Evolutionary conservation across 148 eudicot genomes (phyloP), one percentile per base, ranked within the genome.

Genomic region (Camellia japonica): DNA sequence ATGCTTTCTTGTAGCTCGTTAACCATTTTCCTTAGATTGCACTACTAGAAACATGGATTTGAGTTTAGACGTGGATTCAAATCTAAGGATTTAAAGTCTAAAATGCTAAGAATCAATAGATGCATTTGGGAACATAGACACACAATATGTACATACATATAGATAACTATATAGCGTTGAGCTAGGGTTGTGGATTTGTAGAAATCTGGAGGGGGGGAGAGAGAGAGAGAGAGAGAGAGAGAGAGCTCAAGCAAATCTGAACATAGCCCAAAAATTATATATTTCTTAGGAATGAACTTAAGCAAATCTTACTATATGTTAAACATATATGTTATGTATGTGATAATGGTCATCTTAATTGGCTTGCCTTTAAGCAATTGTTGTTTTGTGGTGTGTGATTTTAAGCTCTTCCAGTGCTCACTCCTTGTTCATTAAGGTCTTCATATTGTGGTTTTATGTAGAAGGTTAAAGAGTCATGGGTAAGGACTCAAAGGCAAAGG

Each of bases 401-500:
- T 15, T 58, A 14, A 38, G 51, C n/a, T 70, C 20, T 55, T 75
- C 20, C 44, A 8, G 18, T 54, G 23, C 44, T 78, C 19, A n/a
- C 41, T 23, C 55, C 59, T 78, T 56, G 18, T 10, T 69, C 19
- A 55, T 44, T 68, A 10, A 58, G 51, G 43, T 41, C 66, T 66
- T 60, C 20, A 46, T 51, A n/a, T 65, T 14, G 7, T 61, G 51
- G 47, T 70, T 47, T 76, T 59, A 43, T 68, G 52, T 58, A 14
- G 71, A 75, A 61, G 51, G n/a, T 60, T 81, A 63, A 78, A 55
- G 18, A 42, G 66, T 77, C 75, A 96, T 93, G 99, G 98, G 95
- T 19, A 92, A 93, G 84, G 98, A 90, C 73, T 67, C 86, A 1
- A 94, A 94, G 86, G 62, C 92, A 49, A 86, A 88, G 87, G 92